Evolutionary conservation across 2,329 filamentous ascomycete species (phyloP).

Genomic region (Aureobasidium subglaciale): DNA sequence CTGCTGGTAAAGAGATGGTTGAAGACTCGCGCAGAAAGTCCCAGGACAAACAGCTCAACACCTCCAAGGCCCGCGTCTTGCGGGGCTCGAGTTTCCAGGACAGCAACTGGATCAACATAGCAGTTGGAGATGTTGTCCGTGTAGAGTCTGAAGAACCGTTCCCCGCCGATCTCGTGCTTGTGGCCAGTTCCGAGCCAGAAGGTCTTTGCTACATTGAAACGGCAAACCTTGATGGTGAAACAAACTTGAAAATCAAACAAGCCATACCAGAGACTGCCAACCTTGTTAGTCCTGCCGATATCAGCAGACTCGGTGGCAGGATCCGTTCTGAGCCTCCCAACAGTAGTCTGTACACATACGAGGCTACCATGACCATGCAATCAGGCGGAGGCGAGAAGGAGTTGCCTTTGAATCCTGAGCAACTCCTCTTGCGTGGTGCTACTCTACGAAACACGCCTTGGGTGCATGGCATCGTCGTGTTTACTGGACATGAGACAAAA

Average conservation of each 20-base stretch:
- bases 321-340: slow-evolving; percentile 95
- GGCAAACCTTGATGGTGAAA: slow-evolving; percentile 94
- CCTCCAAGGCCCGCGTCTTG: slow-evolving; percentile 75
- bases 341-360: slow-evolving; percentile 96
- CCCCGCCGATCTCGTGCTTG: slow-evolving; percentile 82
- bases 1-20: slow-evolving; percentile 85
- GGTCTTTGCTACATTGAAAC: slow-evolving; percentile 98
- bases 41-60: slow-evolving; percentile 81
- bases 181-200: slow-evolving; percentile 94
- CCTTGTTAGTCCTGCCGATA: slow-evolving; percentile 77
- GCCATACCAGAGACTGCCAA: slow-evolving; percentile 85
- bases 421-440: slow-evolving; percentile 84
- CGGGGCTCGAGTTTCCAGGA: slow-evolving; percentile 78
- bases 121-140: slow-evolving; percentile 84
- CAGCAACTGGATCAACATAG: slow-evolving; percentile 87
- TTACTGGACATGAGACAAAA: slow-evolving; percentile 96
- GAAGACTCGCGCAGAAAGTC: slow-evolving; percentile 87
- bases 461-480: slow-evolving; percentile 94
- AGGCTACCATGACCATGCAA: slow-evolving; percentile 88
- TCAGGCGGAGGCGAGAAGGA: slow-evolving; percentile 90
- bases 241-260: slow-evolving; percentile 98
- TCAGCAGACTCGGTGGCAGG: slow-evolving; percentile 77
- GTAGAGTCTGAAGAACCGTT: slow-evolving; percentile 95
- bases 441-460: slow-evolving; percentile 94
- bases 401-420: slow-evolving; percentile 80